Evolutionary conservation across 2,329 filamentous ascomycete genomes (phyloP).

Genomic region (Ceratocystis destructans): DNA sequence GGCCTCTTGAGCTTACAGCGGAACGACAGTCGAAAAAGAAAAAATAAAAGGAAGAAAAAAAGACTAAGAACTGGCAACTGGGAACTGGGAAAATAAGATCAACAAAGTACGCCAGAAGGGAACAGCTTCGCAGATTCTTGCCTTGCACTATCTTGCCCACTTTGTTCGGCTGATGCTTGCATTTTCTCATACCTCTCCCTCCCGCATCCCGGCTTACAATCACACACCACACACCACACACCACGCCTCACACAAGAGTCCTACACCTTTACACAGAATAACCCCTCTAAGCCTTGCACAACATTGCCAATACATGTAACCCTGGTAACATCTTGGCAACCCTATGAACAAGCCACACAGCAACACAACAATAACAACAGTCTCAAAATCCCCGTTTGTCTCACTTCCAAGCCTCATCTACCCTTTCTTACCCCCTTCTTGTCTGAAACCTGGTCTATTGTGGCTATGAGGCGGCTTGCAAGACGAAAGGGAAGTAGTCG

Average conservation of each 20-base stretch:
- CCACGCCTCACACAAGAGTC: too few relatives aligned
- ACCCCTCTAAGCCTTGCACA: not conserved
- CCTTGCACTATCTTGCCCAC: not conserved
- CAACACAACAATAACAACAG: too few relatives aligned
- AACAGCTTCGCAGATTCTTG: not conserved
- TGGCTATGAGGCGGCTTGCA: not conserved
- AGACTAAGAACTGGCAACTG: too few relatives aligned
- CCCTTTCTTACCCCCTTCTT: not conserved
- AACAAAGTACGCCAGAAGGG: too few relatives aligned
- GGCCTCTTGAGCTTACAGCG: too few relatives aligned
- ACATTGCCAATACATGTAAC: not conserved
- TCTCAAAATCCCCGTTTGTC: not conserved
- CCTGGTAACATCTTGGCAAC: not conserved
- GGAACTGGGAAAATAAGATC: too few relatives aligned
- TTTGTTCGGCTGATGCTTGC: not conserved
- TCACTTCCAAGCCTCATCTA: not conserved
- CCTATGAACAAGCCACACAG: not conserved
- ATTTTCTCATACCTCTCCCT: not conserved
- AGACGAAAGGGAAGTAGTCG: too few relatives aligned
- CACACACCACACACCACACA: too few relatives aligned
- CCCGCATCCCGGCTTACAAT: not conserved
- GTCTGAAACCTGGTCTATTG: not conserved
- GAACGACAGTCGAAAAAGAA: too few relatives aligned
- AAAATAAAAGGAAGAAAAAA: too few relatives aligned
- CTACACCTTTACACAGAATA: too few relatives aligned